Evolutionary conservation across 306 rosid genomes (phyloP).

Genomic region (Quercus ilex): DNA sequence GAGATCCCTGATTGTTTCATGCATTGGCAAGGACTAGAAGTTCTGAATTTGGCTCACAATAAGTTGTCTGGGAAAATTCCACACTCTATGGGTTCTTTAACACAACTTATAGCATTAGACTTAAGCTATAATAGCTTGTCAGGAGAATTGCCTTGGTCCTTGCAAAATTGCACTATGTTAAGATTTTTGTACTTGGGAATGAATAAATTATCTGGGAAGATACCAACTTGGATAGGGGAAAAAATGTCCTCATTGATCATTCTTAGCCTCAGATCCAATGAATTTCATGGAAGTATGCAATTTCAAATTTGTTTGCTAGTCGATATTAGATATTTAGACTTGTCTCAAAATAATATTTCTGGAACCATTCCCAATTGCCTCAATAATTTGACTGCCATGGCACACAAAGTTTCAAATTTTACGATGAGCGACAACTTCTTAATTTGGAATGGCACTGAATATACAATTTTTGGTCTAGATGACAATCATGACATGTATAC

Average conservation of each 20-base stretch:
- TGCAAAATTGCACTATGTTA: constrained; percentile 15
- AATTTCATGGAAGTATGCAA: constrained; percentile 11
- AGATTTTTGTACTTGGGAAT: constrained; percentile 7
- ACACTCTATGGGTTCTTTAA: neutral
- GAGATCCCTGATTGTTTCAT: constrained; percentile 21
- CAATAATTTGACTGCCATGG: constrained; percentile 11
- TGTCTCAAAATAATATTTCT: neutral
- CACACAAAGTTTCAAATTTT: neutral
- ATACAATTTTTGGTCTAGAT: accelerated
- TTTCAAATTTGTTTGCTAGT: neutral
- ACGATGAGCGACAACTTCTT: too few species aligned
- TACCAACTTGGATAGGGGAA: constrained; percentile 26
- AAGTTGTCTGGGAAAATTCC: constrained; percentile 17
- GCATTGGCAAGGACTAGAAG: neutral
- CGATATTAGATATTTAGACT: neutral
- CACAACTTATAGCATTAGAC: neutral
- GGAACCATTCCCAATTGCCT: constrained; percentile 2
- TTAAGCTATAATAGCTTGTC: constrained; percentile 2
- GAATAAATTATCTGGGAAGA: constrained; percentile 19
- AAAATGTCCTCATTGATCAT: neutral
- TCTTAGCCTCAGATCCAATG: constrained; percentile 10
- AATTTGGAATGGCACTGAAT: too few species aligned
- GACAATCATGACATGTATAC: too few species aligned
- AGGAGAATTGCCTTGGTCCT: constrained; percentile 23
- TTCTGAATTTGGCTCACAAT: constrained; percentile 10